Base-by-base conservation (phyloP, 2,329 filamentous ascomycete species). In the Stagonosporopsis vannaccii region DNA sequence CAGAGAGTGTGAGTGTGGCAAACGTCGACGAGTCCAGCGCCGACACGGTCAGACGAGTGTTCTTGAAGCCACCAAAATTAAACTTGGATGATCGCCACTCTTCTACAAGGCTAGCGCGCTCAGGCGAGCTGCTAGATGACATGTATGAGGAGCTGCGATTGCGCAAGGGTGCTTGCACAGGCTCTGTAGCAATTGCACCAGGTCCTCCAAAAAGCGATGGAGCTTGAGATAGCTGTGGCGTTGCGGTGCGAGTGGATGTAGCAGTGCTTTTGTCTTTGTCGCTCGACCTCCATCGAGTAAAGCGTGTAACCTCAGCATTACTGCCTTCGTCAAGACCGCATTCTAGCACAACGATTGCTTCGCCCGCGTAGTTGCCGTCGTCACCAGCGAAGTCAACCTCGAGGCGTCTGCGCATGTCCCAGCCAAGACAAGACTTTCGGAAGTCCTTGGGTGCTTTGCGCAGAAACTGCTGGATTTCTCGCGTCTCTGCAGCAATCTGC, bases 311-410 rank as follows among this genome's bases (percentile, higher is more conserved):
- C 7, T 78, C 77, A 6, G 85, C 80, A 12, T 76, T 75, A 28
- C 80, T 77, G 6, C 81, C 82, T 59, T 90, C 85, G 25, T 85
- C 85, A n/a, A 87, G 75, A 0, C 91, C 92, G 67, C 89, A 90
- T 30, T 86, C 82, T 42, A 97, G 82, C 2, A 96, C 83, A 23
- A 96, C 81, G 35, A 96, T 79, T 15, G 82, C 84, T 75, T 97
- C 94, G 19, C 92, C 92, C 23, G 87, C 88, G 44, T 87, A 85
- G 51, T 85, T 80, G n/a, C 86, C 85, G 75, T 95, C 90, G 62
- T 93, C 91, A 19, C 86, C 87, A 36, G 90, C 90, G 76, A 97
- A 98, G 71, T 99, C 95, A 2, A 97, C 91, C 67, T 95, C 89
- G 2, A 98, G 79, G 59, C 81, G 87, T 58, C 92, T 86, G 49